A percentile compares a stretch with the other conserved stretches of the same genome.
Conservation (phyloP, 1,284 basidiomycete genomes). For the Ustilago curta region DNA sequence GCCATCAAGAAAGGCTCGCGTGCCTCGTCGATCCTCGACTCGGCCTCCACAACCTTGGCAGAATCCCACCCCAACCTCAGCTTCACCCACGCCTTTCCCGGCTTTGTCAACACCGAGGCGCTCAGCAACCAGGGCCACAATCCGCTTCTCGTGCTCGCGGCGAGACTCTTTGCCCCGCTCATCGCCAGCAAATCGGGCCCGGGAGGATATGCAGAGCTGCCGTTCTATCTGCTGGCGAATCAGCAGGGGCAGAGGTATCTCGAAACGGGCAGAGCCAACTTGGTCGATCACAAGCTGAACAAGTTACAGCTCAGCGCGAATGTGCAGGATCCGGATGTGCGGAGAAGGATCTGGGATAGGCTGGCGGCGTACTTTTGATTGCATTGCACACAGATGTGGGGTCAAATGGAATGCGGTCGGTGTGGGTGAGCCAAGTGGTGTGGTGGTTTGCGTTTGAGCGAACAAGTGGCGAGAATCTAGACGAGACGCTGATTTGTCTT, state of each 20-base stretch:
- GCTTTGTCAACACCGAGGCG: conserved; percentile 61
- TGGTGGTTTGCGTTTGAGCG: background rate
- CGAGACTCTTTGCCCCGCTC: conserved; percentile 40
- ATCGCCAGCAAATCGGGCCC: conserved; percentile 35
- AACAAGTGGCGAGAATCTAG: background rate
- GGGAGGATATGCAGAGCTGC: conserved; percentile 54
- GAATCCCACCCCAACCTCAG: conserved; percentile 53
- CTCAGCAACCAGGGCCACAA: conserved; percentile 65
- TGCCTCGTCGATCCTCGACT: conserved; percentile 52
- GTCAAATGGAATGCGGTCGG: background rate
- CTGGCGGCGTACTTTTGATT: conserved; percentile 33
- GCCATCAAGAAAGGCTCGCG: conserved; percentile 36
- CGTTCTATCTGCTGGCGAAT: conserved; percentile 57
- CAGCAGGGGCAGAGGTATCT: conserved; percentile 42
- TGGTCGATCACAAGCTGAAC: conserved; percentile 37
- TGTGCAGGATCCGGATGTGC: conserved; percentile 20
- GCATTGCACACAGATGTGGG: background rate
- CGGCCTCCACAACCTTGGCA: conserved; percentile 29
- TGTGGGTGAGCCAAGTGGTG: background rate
- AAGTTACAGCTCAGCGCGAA: conserved; percentile 30
- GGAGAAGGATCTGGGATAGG: conserved; percentile 32
- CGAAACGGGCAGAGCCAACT: conserved; percentile 45
- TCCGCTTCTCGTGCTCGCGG: conserved; percentile 54
- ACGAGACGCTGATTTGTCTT: conserved; percentile 24
- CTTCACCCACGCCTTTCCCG: conserved; percentile 62